Evolutionary conservation across 202 grass and related monocot genomes (phyloP).

Genomic region (Cymbopogon flexuosus): DNA sequence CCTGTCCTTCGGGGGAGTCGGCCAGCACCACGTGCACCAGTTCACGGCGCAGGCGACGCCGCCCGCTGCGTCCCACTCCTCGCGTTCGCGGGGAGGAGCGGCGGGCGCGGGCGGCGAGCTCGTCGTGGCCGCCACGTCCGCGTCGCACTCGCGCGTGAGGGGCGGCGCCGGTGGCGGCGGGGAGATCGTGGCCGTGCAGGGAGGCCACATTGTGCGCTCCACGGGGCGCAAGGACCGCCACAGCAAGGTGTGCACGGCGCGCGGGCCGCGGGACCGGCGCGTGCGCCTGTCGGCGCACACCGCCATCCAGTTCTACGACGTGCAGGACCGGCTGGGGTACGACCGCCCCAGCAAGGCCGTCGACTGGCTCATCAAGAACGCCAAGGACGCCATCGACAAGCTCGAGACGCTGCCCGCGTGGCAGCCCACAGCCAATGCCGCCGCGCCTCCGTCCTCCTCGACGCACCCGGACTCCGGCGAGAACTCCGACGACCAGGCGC

Average conservation of each 20-base stretch:
- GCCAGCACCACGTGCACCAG: constrained; percentile 38
- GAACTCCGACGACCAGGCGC: constrained; percentile 54
- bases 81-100: constrained; percentile 33
- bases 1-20: constrained; percentile 35
- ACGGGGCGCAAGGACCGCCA: constrained; percentile 85
- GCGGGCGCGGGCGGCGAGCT: constrained; percentile 30
- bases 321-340: constrained; percentile 79
- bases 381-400: constrained; percentile 81
- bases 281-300: constrained; percentile 80
- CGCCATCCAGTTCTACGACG: constrained; percentile 93
- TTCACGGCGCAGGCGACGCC: constrained; percentile 42
- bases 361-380: constrained; percentile 92
- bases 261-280: constrained; percentile 69
- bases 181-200: constrained; percentile 81
- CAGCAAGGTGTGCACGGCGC: constrained; percentile 86
- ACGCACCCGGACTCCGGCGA: constrained; percentile 34
- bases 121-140: constrained; percentile 20
- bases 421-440: constrained; percentile 41
- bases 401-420: constrained; percentile 72
- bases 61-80: constrained; percentile 6
- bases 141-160: constrained; percentile 42
- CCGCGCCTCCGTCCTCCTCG: constrained; percentile 35
- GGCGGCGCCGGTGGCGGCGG: constrained; percentile 40
- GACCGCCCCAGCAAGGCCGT: constrained; percentile 92
- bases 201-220: constrained; percentile 84